These are phyloP conservation scores for Fulvia fulva DNA, from an alignment of 2,329 filamentous ascomycete genomes.

Conservation along the genomic window DNA sequence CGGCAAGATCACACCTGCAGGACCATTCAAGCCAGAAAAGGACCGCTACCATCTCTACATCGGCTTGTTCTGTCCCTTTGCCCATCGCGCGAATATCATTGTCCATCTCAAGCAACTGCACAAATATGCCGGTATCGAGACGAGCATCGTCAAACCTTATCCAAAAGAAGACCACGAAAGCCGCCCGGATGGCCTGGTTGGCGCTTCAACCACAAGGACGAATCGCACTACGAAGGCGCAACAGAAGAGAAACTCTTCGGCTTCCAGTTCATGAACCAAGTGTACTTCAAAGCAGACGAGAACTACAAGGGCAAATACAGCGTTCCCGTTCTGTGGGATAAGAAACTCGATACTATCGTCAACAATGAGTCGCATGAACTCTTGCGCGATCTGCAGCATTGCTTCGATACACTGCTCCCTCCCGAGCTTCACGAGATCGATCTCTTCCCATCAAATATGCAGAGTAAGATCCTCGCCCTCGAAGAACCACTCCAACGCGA, in stretches of 20 bases:
- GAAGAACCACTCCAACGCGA: conserved; percentile 53
- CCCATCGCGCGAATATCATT: conserved; percentile 57
- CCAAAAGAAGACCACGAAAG: conserved; percentile 62
- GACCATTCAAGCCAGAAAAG: conserved; percentile 49
- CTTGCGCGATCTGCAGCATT: conserved; percentile 54
- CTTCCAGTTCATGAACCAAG: conserved; percentile 56
- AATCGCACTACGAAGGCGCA: conserved; percentile 47
- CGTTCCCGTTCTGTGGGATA: conserved; percentile 62
- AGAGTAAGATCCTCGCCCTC: conserved; percentile 50
- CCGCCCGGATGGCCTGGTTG: conserved; percentile 63
- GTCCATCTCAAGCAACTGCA: conserved; percentile 57
- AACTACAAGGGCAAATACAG: conserved; percentile 59
- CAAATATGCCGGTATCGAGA: conserved; percentile 45
- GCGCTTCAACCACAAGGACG: conserved; percentile 50
- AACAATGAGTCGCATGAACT: conserved; percentile 61
- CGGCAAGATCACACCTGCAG: conserved; percentile 45
- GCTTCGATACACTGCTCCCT: conserved; percentile 51
- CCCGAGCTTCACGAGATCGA: conserved; percentile 41
- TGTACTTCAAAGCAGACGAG: conserved; percentile 60
- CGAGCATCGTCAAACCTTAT: conserved; percentile 61
- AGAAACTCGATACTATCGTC: conserved; percentile 52
- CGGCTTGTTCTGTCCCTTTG: conserved; percentile 63
- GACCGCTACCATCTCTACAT: conserved; percentile 56
- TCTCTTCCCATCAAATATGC: conserved; percentile 52
- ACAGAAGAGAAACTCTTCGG: conserved; percentile 58